These are phyloP conservation scores for Cadophora malorum DNA, from an alignment of 2,329 filamentous ascomycete genomes.

Conservation along the genomic window DNA sequence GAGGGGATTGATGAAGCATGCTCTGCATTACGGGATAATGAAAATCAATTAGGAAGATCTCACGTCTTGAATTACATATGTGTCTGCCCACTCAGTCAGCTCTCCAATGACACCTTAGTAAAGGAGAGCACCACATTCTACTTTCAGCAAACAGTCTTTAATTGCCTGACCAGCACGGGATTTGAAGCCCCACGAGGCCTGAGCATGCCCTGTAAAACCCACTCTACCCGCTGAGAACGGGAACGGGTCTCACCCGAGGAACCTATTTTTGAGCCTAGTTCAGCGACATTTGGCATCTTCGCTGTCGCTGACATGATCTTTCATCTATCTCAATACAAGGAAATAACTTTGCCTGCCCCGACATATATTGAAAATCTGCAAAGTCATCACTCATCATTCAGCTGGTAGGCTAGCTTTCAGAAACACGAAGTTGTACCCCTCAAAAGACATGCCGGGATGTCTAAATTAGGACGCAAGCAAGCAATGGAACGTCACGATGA, in stretches of 20 bases:
- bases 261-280: background rate
- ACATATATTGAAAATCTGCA: constrained; percentile 10
- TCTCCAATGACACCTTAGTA: background rate
- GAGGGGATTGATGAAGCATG: background rate
- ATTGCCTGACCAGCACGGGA: too few species aligned
- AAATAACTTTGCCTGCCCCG: background rate
- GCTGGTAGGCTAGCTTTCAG: background rate
- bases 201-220: background rate
- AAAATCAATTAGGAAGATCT: constrained; percentile 2
- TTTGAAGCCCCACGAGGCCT: background rate
- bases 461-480: background rate
- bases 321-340: background rate
- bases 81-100: background rate
- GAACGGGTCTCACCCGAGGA: background rate
- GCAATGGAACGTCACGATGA: background rate
- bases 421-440: background rate
- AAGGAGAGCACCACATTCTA: background rate
- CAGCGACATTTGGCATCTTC: background rate
- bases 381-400: constrained; percentile 8
- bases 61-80: background rate
- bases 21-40: background rate
- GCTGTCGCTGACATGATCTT: background rate
- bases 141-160: too few species aligned
- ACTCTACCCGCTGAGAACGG: background rate
- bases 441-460: background rate